Base-by-base conservation (phyloP, 2,329 filamentous ascomycete genomes). In the Colletotrichum neosansevieriae region DNA sequence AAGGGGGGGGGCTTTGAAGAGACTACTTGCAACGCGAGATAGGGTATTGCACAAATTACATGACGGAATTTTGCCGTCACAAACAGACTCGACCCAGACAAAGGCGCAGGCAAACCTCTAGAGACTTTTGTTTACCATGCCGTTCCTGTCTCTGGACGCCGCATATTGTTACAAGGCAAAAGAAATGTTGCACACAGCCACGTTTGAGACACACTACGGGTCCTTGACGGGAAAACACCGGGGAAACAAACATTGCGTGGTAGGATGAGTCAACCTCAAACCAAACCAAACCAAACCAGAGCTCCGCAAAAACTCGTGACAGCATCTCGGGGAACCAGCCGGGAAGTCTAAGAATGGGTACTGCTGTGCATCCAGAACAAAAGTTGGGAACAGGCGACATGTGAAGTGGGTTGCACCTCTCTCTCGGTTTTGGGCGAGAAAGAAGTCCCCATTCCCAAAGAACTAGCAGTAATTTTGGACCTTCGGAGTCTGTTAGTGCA, bases 201-300 rank as follows among this genome's bases (percentile, higher is more conserved):
- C 47, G 12, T 29, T 10, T 34, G 51, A 67, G 36, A 67, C 36
- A 57, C 45, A 24, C 4, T 24, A 24, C 24, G 24, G 24, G 24
- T 24, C 24, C 11, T 21, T 49, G 42, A 49, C 42, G 57, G 56
- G 62, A 60, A 38, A 53, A 44, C 45, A 57, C 40, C 29, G 24
- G 58, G 42, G 40, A 47, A 47, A 56, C 47, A 47, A 47, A 56
- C 47, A 34, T 29, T 17, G 36, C 21, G 57, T 49, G 17, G 9
- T 10, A 49, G 38, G 59, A 67, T 67, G 64, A 63, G 64, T 67
- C 64, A 67, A 67, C 44, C 36, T 63, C 64, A 63, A 67, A 50
- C 15, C 58, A 51, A 34, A 29, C 19, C 49, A 24, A 21, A 36
- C 40, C 17, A 24, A 9, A 4, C 29, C 1, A 19, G 19, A 36